phyloP scores from a whole-genome alignment of 208 protist species.

The Acanthamoeba culbertsoni region DNA sequence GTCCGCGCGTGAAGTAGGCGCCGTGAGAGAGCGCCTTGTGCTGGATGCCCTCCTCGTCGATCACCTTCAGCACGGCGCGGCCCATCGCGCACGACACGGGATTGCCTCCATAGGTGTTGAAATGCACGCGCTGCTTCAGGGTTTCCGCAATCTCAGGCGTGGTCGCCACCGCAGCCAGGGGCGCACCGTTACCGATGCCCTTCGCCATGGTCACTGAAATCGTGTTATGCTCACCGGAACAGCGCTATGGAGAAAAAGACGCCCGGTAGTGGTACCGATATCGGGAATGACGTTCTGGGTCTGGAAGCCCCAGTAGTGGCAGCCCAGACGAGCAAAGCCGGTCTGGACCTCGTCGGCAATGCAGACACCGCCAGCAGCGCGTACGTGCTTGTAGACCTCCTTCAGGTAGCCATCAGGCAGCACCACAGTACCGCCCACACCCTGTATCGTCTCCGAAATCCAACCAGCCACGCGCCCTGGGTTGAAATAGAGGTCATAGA shows the following conservation, averaged over 20 bases:
- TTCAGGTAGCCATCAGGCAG: constrained; percentile 79
- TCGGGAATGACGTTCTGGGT: constrained; percentile 74
- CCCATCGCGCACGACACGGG: constrained; percentile 80
- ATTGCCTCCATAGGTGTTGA: constrained; percentile 86
- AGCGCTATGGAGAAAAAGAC: not conserved
- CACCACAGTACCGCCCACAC: constrained; percentile 77
- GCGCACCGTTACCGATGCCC: constrained; percentile 85
- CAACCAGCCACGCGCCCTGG: not conserved
- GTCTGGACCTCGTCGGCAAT: constrained; percentile 86
- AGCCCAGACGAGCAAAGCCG: constrained; percentile 83
- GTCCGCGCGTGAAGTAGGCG: constrained; percentile 58
- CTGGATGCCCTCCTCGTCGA: constrained; percentile 78
- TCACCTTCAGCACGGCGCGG: constrained; percentile 79
- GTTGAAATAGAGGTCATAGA: not conserved
- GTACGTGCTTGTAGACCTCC: constrained; percentile 72
- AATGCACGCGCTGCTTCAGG: constrained; percentile 70
- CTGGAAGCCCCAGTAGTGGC: constrained; percentile 84
- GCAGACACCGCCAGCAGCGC: constrained; percentile 80
- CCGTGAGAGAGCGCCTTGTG: constrained; percentile 71
- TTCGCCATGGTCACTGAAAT: constrained; percentile 73
- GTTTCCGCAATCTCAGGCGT: constrained; percentile 77
- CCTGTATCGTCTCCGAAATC: constrained; percentile 58
- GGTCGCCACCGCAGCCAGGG: constrained; percentile 83
- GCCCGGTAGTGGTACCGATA: not conserved
- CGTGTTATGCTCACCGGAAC: not conserved